Percentiles rank a stretch among this genome's conserved stretches.
Evolutionary conservation across 1,284 basidiomycete genomes (phyloP).

Genomic region (Ceratobasidium sp.): DNA sequence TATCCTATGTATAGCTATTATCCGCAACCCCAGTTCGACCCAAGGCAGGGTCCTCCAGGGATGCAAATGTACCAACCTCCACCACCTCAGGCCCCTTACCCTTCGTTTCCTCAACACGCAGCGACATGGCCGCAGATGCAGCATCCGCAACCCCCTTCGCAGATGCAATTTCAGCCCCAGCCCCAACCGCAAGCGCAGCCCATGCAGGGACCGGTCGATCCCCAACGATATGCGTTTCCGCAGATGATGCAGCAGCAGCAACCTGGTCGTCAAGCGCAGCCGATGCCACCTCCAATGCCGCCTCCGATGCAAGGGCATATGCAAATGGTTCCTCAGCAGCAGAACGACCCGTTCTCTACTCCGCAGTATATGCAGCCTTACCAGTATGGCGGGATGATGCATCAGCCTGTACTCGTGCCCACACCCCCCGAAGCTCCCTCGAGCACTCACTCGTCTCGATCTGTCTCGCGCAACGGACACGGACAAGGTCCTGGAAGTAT

Average conservation of each 20-base stretch:
- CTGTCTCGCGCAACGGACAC: conserved; percentile 18
- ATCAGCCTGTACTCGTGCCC: conserved; percentile 36
- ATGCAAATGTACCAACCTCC: conserved; percentile 31
- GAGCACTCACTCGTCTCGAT: conserved; percentile 17
- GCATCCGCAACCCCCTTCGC: conserved; percentile 15
- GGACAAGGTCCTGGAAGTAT: conserved; percentile 1
- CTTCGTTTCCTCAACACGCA: conserved; percentile 26
- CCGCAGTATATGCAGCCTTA: conserved; percentile 37
- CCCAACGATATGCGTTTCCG: conserved; percentile 23
- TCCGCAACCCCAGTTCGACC: conserved; percentile 32
- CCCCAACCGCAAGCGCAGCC: conserved; percentile 15
- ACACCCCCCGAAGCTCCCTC: conserved; percentile 19
- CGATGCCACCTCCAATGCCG: conserved; percentile 2
- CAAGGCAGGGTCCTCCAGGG: conserved; percentile 23
- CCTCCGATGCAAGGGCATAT: conserved; percentile 16
- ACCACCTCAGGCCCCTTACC: conserved; percentile 6
- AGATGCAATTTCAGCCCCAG: neutral
- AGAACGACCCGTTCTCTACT: conserved; percentile 20
- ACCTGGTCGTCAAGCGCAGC: neutral
- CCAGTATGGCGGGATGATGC: conserved; percentile 18
- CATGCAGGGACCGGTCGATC: neutral
- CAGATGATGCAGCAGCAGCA: conserved; percentile 11
- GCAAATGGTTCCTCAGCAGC: neutral
- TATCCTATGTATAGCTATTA: conserved; percentile 36
- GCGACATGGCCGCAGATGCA: conserved; percentile 13